Conservation (phyloP, 805 yeast species). For the Clavispora asparagi region DNA sequence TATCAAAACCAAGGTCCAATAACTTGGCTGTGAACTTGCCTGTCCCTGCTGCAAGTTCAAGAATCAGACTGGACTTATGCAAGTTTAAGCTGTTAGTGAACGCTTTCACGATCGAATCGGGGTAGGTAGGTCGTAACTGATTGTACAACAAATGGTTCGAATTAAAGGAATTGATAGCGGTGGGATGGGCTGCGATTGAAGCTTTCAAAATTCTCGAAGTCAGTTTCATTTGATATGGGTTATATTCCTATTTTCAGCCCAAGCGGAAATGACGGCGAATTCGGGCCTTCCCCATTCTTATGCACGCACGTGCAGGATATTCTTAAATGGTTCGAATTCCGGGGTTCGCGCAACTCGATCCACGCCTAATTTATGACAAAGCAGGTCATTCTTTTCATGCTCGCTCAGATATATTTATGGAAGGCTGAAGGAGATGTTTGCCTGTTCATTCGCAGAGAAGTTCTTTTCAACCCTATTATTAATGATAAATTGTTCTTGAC, state of each 20-base stretch:
- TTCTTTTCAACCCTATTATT: too few relatives aligned
- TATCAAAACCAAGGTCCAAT: slow-evolving; percentile 32
- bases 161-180: slow-evolving; percentile 46
- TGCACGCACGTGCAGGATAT: too few relatives aligned
- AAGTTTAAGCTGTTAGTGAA: slow-evolving; percentile 34
- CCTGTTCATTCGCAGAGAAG: too few relatives aligned
- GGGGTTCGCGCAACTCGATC: too few relatives aligned
- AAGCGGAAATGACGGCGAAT: too few relatives aligned
- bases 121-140: slow-evolving; percentile 47
- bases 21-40: slow-evolving; percentile 55
- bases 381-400: too few relatives aligned
- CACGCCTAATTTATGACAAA: too few relatives aligned
- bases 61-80: slow-evolving; percentile 20
- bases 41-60: slow-evolving; percentile 60
- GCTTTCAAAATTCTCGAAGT: neutral
- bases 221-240: neutral
- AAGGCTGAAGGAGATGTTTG: too few relatives aligned
- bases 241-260: too few relatives aligned
- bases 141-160: slow-evolving; percentile 50
- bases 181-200: slow-evolving; percentile 2
- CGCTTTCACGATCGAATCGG: slow-evolving; percentile 35
- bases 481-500: neutral
- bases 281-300: too few relatives aligned
- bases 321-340: too few relatives aligned
- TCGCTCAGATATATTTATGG: too few relatives aligned